Conservation (phyloP, 1,284 basidiomycete genomes). For the Apiotrichum sp. region DNA sequence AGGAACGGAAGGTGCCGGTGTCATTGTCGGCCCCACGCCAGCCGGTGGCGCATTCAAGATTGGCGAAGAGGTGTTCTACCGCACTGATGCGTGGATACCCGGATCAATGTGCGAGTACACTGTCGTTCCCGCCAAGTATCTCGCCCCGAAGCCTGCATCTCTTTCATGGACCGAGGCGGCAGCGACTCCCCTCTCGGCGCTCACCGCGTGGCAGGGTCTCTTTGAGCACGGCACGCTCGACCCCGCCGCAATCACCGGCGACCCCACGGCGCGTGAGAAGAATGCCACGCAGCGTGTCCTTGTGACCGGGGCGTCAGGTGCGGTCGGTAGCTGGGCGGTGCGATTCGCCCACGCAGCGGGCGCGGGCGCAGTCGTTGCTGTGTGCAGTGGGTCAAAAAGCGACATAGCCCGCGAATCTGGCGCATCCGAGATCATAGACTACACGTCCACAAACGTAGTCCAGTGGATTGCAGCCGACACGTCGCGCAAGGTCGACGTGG, state of each 20-base stretch:
- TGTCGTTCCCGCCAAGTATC: conserved; percentile 4
- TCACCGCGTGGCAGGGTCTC: conserved; percentile 15
- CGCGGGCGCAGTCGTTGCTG: not conserved
- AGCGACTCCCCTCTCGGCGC: conserved; percentile 9
- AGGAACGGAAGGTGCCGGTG: conserved; percentile 15
- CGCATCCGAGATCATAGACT: conserved; percentile 8
- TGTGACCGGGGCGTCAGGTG: not conserved
- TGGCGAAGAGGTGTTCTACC: conserved; percentile 14
- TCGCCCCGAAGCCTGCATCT: conserved; percentile 8
- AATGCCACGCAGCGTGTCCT: conserved; percentile 5
- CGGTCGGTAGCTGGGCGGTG: conserved; percentile 3
- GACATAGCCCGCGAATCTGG: not conserved
- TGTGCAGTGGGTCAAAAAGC: not conserved
- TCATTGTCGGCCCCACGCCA: conserved; percentile 1
- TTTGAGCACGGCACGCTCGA: conserved; percentile 11
- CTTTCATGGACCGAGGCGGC: conserved; percentile 11
- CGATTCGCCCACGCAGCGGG: not conserved
- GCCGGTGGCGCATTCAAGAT: not conserved
- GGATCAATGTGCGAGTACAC: conserved; percentile 8
- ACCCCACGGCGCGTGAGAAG: not conserved
- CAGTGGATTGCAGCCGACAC: not conserved
- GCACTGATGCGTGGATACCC: conserved; percentile 9
- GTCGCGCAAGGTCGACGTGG: conserved; percentile 2
- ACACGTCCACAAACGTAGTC: not conserved
- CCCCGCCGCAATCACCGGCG: not conserved